Conservation (phyloP, 805 yeast species). For the Hagleromyces aurorensis region DNA sequence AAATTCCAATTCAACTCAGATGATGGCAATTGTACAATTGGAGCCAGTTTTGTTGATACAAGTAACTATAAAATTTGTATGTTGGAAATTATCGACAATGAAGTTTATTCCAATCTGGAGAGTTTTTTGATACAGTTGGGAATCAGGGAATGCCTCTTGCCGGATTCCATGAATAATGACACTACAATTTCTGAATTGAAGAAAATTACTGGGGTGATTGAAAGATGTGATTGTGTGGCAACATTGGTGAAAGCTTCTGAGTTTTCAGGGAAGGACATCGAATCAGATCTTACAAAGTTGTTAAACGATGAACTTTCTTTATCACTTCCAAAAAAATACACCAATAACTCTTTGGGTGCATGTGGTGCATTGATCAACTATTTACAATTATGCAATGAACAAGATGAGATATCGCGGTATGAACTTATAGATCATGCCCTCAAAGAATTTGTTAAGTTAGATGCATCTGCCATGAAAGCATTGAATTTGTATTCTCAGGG, state of each 20-base stretch:
- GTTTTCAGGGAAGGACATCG: constrained; percentile 61
- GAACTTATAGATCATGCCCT: constrained; percentile 60
- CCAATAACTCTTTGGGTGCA: constrained; percentile 24
- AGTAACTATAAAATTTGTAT: constrained; percentile 59
- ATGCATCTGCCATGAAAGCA: constrained; percentile 83
- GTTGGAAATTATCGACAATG: constrained; percentile 79
- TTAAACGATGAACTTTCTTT: constrained; percentile 41
- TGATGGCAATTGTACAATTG: constrained; percentile 43
- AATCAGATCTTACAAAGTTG: constrained; percentile 69
- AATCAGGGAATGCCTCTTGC: constrained; percentile 73
- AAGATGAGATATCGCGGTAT: constrained; percentile 46
- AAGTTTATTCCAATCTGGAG: constrained; percentile 78
- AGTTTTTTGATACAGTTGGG: constrained; percentile 82
- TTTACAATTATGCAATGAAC: constrained; percentile 53
- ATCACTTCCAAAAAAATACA: constrained; percentile 25
- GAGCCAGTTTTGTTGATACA: constrained; percentile 74
- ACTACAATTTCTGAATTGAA: constrained; percentile 36
- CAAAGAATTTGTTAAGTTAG: constrained; percentile 80
- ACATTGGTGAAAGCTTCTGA: constrained; percentile 51
- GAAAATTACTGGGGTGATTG: constrained; percentile 64
- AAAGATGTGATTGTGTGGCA: constrained; percentile 68
- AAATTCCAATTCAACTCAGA: constrained; percentile 30
- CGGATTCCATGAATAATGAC: constrained; percentile 29
- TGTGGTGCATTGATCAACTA: constrained; percentile 56
- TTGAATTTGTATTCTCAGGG: constrained; percentile 68